Evolutionary conservation across 352 stramenopile genomes (phyloP).

Genomic region (Globisporangium camurandrum): DNA sequence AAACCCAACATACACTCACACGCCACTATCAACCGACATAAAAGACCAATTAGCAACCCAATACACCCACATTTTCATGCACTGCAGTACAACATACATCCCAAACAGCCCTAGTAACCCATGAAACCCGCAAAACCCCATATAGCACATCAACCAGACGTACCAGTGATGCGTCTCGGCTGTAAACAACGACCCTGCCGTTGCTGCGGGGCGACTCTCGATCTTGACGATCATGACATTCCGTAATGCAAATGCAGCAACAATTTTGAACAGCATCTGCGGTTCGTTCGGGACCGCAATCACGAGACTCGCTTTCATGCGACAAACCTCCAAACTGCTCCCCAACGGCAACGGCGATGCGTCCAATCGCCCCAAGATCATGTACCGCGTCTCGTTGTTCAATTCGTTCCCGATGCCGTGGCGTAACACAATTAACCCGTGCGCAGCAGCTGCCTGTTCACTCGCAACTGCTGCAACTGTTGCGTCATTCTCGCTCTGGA

Average conservation of each 20-base stretch:
- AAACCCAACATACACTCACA: slow-evolving; percentile 1
- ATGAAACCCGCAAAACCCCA: too few species aligned
- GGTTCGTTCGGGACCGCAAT: slow-evolving; percentile 63
- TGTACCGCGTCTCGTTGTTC: slow-evolving; percentile 68
- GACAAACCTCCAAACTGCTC: slow-evolving; percentile 8
- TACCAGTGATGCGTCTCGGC: slow-evolving; percentile 66
- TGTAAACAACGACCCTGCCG: slow-evolving; percentile 45
- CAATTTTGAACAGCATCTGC: slow-evolving; percentile 69
- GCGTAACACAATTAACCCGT: slow-evolving; percentile 49
- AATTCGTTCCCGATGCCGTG: slow-evolving; percentile 52
- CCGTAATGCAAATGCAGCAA: slow-evolving; percentile 66
- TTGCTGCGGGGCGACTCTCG: slow-evolving; percentile 65
- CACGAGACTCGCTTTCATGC: slow-evolving; percentile 62
- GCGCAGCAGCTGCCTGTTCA: slow-evolving; percentile 42
- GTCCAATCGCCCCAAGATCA: slow-evolving; percentile 57
- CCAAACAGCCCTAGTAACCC: too few species aligned
- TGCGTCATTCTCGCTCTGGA: slow-evolving; percentile 38
- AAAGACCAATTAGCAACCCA: too few species aligned
- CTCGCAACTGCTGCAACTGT: slow-evolving; percentile 57
- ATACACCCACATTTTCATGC: too few species aligned
- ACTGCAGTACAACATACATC: too few species aligned
- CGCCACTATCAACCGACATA: neutral
- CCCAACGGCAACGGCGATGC: slow-evolving; percentile 30
- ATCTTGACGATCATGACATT: slow-evolving; percentile 81
- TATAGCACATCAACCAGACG: too few species aligned